Evolutionary conservation across 768 basidiomycete genomes (phyloP), one percentile per base, ranked within the genome.

Genomic region (Mycena galericulata): DNA sequence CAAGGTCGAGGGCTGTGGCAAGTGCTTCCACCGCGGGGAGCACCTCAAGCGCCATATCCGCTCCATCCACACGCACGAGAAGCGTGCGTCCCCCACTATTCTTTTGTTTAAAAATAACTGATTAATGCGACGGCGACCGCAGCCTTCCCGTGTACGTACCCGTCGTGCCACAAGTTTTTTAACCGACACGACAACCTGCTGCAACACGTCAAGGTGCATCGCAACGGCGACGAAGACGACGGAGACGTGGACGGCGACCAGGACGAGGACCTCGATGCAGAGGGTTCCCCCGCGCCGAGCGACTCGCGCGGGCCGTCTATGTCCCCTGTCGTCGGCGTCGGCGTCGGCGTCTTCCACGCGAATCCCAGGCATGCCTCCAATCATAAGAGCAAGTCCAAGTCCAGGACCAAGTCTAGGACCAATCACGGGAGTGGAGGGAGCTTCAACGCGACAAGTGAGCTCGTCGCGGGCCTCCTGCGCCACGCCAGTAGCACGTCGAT

Each of bases 21-120:
- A 96, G 80, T 92, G 90, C 73, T 97, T 97, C 79, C 90, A 91
- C 38, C 86, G 96, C 32, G 92, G 92, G 24, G 96, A 97, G 79
- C 96, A 97, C 77, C 81, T 97, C 70, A 96, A 96, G 84, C 84
- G 96, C 69, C 95, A 97, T 77, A 87, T 96, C 43, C 81, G 94
- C 72, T 92, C 91, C 74, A 95, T 97, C 60, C 95, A 97, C 80
- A 96, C 95, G 26, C 88, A 96, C 78, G 95, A 96, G 77, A 96
- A 95, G 83, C 95, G 95, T 96, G 75, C 79, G 94, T 87, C 22
- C 17, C 66, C 55, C 57, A 4, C 20, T 41, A n/a, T 24, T n/a
- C 12, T 41, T 47, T 24, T 34, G 20, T 46, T 59, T 22, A 41
- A 17, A 22, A 11, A 36, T n/a, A 17, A 18, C 22, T 36, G 8